phyloP scores from a whole-genome alignment of 768 basidiomycete species.

The Kwoniella dendrophila region DNA sequence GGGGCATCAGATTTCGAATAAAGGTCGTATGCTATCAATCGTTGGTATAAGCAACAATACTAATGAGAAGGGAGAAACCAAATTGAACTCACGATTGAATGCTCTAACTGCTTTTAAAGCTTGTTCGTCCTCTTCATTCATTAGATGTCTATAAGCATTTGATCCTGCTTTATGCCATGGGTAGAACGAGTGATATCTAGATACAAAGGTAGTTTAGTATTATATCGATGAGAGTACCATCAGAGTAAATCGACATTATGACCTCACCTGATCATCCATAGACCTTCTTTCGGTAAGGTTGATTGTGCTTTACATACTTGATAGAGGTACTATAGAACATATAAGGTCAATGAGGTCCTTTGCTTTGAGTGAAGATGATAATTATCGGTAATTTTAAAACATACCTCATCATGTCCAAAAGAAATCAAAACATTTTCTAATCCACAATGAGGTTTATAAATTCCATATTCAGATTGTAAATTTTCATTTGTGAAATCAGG shows the following conservation, averaged over 20 bases:
- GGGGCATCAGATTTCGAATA: conserved; percentile 84
- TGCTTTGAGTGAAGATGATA: too few relatives aligned
- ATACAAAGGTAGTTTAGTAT: neutral
- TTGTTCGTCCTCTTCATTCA: conserved; percentile 64
- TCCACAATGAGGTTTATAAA: conserved; percentile 53
- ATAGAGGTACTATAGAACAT: conserved; percentile 59
- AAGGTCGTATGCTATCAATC: conserved; percentile 69
- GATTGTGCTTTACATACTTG: conserved; percentile 80
- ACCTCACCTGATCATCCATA: conserved; percentile 42
- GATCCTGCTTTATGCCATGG: conserved; percentile 85
- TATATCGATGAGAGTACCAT: neutral
- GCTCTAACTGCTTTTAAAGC: conserved; percentile 66
- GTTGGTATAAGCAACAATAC: neutral
- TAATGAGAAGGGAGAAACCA: neutral
- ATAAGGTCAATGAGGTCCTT: neutral
- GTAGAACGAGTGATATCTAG: conserved; percentile 82
- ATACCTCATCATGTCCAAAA: conserved; percentile 74
- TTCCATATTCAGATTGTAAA: conserved; percentile 49
- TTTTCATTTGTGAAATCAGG: conserved; percentile 52
- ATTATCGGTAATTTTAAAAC: too few relatives aligned
- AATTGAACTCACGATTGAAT: conserved; percentile 66
- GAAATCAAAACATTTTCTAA: conserved; percentile 61
- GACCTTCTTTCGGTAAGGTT: conserved; percentile 44
- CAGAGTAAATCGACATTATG: too few relatives aligned
- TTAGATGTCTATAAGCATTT: conserved; percentile 75